Base-by-base conservation (phyloP, 176 grass and related monocot genomes). In the Saccharum officinarum region DNA sequence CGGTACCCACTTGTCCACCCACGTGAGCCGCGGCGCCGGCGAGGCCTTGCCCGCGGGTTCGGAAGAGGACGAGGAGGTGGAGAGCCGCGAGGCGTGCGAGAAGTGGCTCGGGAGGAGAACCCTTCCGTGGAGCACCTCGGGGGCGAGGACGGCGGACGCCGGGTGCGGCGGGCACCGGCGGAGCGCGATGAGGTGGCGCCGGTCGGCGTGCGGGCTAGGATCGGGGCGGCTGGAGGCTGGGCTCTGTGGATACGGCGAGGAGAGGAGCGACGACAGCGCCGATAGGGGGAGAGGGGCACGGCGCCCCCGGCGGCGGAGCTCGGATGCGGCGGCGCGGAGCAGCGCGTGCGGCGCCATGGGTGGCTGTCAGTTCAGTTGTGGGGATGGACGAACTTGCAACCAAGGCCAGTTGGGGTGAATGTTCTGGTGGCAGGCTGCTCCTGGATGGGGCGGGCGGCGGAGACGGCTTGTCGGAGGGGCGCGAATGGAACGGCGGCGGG, bases 1-100 rank as follows among this genome's bases (percentile, higher is more conserved):
- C 1, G 92, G 95, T 59, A 97, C 64, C 86, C 84, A 97, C 38
- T 40, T 60, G 23, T 94, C 84, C 61, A 92, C 74, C 92, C 95
- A 98, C n/a, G 92, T 87, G 16, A 54, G 26, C 23, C 31, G 18
- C 30, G 34, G 5, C 46, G 49, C 17, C 45, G 20, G 20, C 13
- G 23, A 26, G 1, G 83, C 63, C 62, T 91, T 82, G 71, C 72
- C 65, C 66, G 30, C 40, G 7, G 80, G 46, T 64, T 62, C 9
- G 4, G 46, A 50, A 65, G 82, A 55, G 65, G 82, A 60, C 7
- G 68, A 71, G 20, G 63, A 86, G 47, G 73, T 79, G 6, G 61
- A 79, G 77, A 89, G 25, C 17, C 1, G 47, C 4, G 84, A 80
- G 20, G 30, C 20, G 61, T 4, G 77, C 7, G 16, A 62, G 22